Base-by-base conservation (phyloP, 768 basidiomycete species). In the Pleurotus giganteus region DNA sequence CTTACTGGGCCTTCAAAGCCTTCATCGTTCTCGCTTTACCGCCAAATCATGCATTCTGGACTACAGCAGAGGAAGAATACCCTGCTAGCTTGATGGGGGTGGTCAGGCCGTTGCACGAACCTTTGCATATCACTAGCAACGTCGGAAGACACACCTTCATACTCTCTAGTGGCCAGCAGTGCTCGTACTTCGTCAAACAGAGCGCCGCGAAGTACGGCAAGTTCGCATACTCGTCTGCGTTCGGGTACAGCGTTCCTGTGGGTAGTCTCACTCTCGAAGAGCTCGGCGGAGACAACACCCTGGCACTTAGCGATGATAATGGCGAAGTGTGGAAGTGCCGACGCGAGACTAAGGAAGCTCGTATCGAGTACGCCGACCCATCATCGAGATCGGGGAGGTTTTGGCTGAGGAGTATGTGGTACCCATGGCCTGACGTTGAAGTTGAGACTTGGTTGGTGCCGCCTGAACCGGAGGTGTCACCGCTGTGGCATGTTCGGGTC, bases 1-100 rank as follows among this genome's bases (percentile, higher is more conserved):
- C 86, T 2, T 91, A 90, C 69, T 90, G 88, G 89, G 86, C 84
- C 63, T 89, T 86, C 73, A 88, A 89, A 63, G 84, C 86, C 1
- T 90, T 91, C 66, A 74, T 85, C 34, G 67, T 85, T 4, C 79
- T 90, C 13, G 74, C 86, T 4, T 74, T 88, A 2, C 81, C 86
- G 1, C 76, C 80, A 13, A 72, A 76, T 1, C 87, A 90, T 66
- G 84, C 86, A 1, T 90, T 89, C 77, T 91, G 88, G 89, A 62
- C 79, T 0, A 71, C 81, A 1, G 61, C 73, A n/a, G 88, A 90
- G 64, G 84, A 86, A 55, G 77, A 81, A 3, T 87, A 84, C 67
- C 89, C 88, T 0, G 57, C 58, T 13, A 67, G 71, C 4, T 66
- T 82, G 27, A 70, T 74, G 42, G 73, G 73, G 15, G 76, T 76